Base-by-base conservation (phyloP, 805 yeast species). In the Komagataella populi region DNA sequence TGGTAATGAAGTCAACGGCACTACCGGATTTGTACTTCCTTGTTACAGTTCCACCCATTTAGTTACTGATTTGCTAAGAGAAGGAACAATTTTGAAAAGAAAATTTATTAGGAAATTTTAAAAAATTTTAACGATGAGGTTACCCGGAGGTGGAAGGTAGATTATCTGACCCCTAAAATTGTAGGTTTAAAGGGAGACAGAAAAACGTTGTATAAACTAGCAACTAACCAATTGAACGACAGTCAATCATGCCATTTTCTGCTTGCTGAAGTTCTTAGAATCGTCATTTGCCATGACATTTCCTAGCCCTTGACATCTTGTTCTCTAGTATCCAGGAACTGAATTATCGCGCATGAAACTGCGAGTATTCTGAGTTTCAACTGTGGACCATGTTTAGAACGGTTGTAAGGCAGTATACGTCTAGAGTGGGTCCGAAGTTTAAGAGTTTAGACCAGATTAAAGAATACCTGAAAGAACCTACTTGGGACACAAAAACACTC, bases 1-100 rank as follows among this genome's bases (percentile, higher is more conserved):
- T 80, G 48, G 97, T 90, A 63, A 93, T 77, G 70, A 84, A 93
- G 69, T 88, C 87, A 70, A 83, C 87, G 55, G 96, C 96, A 60
- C 87, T 87, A 68, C 97, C 97, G 51, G 83, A 69, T 55, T 84
- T 75, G 59, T 89, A 87, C 72, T 76, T 89, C 83, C 39, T 30
- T 30, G 39, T 30, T 30, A 30, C 39, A 30, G 39, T 30, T 30
- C 39, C 39, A 30, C 39, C 39, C 39, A 30, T 30, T 14, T 30
- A 30, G 39, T 30, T 88, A 76, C 84, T 84, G 58, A 87, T 81
- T 70, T 77, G 78, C 69, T 49, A 49, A 17, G 16, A 16, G 46
- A 23, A 18, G 5, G 45, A 50, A 18, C 22, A 23, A 14, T 50
- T 14, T 6, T 48, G 14, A 36, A 23, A 18, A 3, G 8, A 16